Evolutionary conservation across 805 yeast species (phyloP).

Genomic region (Lipomyces orientalis): DNA sequence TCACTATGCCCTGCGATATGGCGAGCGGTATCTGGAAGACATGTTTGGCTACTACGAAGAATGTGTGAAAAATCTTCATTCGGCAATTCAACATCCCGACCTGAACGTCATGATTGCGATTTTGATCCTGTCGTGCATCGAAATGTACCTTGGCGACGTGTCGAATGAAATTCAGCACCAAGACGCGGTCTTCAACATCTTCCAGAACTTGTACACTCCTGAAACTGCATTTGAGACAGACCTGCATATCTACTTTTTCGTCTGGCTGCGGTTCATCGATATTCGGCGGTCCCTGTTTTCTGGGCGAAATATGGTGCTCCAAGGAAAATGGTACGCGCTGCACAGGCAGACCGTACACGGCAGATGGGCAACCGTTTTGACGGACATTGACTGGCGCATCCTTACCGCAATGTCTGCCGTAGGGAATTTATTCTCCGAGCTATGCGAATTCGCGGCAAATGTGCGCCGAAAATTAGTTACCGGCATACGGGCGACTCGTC

Average conservation of each 20-base stretch:
- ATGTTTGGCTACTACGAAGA: constrained; percentile 33
- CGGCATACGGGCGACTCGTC: constrained; percentile 10
- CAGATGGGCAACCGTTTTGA: constrained; percentile 1
- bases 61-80: constrained; percentile 16
- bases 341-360: constrained; percentile 17
- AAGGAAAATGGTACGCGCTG: constrained; percentile 12
- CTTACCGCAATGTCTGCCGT: constrained; percentile 13
- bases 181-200: constrained; percentile 27
- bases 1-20: constrained; percentile 57
- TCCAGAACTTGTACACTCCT: constrained; percentile 15
- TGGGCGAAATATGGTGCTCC: constrained; percentile 21
- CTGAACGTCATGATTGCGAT: constrained; percentile 22
- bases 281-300: constrained; percentile 26
- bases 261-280: constrained; percentile 31
- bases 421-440: constrained; percentile 21
- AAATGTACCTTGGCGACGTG: constrained; percentile 35
- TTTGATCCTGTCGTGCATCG: constrained; percentile 27
- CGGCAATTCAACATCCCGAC: constrained; percentile 21
- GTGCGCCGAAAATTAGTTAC: constrained; percentile 14
- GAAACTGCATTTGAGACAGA: constrained; percentile 22
- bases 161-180: constrained; percentile 34
- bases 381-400: constrained; percentile 11
- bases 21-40: constrained; percentile 54
- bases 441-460: constrained; percentile 23
- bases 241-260: constrained; percentile 21